Conservation (phyloP, 2,329 filamentous ascomycete genomes). For the Ambrosiella xylebori region DNA sequence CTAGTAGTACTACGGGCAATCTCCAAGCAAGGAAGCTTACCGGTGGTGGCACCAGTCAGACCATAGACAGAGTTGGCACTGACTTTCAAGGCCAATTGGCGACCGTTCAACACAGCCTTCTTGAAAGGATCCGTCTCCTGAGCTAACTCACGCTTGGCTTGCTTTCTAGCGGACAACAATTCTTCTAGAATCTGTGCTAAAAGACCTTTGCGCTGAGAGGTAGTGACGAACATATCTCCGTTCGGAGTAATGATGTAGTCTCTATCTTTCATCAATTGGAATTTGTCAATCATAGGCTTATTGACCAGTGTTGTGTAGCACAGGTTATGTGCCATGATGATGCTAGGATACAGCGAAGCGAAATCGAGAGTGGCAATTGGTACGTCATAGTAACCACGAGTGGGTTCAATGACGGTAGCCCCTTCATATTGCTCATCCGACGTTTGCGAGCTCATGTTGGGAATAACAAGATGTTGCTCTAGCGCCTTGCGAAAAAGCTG, state of each 20-base stretch:
- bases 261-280: constrained; percentile 66
- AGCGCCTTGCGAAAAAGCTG: constrained; percentile 90
- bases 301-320: constrained; percentile 91
- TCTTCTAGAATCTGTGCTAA: constrained; percentile 93
- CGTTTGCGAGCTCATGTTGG: constrained; percentile 56
- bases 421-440: constrained; percentile 81
- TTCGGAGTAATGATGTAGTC: constrained; percentile 96
- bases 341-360: constrained; percentile 92
- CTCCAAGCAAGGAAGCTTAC: constrained; percentile 83
- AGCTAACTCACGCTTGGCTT: constrained; percentile 78
- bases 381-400: constrained; percentile 81
- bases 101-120: constrained; percentile 92
- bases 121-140: constrained; percentile 90
- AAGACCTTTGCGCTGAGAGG: constrained; percentile 77
- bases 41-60: constrained; percentile 86
- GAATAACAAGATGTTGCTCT: constrained; percentile 86
- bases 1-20: constrained; percentile 95
- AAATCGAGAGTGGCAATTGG: constrained; percentile 97
- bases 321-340: constrained; percentile 96
- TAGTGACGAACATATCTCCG: constrained; percentile 79
- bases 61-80: constrained; percentile 97
- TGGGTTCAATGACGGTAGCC: constrained; percentile 93
- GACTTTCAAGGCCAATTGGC: constrained; percentile 87
- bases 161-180: constrained; percentile 76
- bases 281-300: constrained; percentile 55